These are phyloP conservation scores for Lepiota brunneoincarnata DNA, from an alignment of 768 basidiomycete genomes.

Conservation along the genomic window DNA sequence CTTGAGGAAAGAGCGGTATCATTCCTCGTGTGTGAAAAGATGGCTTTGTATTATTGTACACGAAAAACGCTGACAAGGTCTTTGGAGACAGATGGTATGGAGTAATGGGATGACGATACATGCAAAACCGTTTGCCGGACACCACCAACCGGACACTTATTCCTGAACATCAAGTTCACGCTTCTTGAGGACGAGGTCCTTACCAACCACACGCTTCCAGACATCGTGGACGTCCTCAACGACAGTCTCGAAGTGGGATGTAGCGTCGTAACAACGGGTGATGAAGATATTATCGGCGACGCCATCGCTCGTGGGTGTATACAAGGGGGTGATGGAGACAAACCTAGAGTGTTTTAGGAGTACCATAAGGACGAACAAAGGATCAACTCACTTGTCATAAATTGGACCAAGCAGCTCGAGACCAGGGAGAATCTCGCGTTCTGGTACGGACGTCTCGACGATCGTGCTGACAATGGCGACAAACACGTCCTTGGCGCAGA, in stretches of 20 bases:
- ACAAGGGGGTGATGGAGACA: constrained; percentile 82
- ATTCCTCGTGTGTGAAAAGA: background rate
- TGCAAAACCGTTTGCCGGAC: background rate
- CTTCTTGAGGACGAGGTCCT: constrained; percentile 84
- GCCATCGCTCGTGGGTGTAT: constrained; percentile 84
- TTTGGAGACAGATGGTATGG: background rate
- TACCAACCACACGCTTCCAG: constrained; percentile 84
- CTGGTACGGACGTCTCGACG: constrained; percentile 92
- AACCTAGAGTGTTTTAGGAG: constrained; percentile 52
- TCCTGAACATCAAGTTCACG: constrained; percentile 68
- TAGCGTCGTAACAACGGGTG: constrained; percentile 97
- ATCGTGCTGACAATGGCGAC: constrained; percentile 98
- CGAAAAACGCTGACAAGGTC: constrained; percentile 1
- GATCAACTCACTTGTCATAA: constrained; percentile 77
- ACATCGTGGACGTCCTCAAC: constrained; percentile 97
- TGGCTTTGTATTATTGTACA: constrained; percentile 6
- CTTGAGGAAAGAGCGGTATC: background rate
- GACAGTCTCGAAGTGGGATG: constrained; percentile 98
- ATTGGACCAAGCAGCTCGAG: constrained; percentile 90
- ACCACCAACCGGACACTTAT: constrained; percentile 18
- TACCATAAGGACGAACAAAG: constrained; percentile 10
- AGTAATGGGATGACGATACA: background rate
- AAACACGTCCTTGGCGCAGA: constrained; percentile 93
- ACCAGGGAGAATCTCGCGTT: constrained; percentile 90
- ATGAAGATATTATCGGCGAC: constrained; percentile 90